Percentiles rank a stretch among this genome's conserved stretches.
These are phyloP conservation scores for Sapria himalayana DNA, from an alignment of 345 rosid genomes.

Conservation along the genomic window DNA sequence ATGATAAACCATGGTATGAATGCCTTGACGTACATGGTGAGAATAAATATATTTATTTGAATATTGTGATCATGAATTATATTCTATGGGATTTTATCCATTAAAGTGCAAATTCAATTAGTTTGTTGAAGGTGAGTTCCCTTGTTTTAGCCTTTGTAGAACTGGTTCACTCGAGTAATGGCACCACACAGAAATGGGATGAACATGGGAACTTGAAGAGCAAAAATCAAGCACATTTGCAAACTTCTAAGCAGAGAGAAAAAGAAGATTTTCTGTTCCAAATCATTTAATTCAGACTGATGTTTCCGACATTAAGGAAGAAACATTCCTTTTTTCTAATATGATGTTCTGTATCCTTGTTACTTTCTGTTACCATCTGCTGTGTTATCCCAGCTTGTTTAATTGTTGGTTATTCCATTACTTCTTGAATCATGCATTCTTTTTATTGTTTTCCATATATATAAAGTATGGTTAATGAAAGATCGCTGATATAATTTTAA, in stretches of 20 bases:
- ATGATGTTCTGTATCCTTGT: constrained; percentile 94
- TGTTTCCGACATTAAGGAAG: constrained; percentile 56
- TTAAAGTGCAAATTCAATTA: too few relatives aligned
- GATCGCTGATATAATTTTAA: too few relatives aligned
- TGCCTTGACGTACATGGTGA: constrained; percentile 89
- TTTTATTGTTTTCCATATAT: too few relatives aligned
- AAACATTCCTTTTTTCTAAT: constrained; percentile 54
- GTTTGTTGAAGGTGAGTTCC: too few relatives aligned
- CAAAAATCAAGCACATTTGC: constrained; percentile 16
- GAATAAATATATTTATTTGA: not conserved
- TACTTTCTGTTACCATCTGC: too few relatives aligned
- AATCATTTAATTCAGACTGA: constrained; percentile 69
- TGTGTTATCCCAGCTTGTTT: too few relatives aligned
- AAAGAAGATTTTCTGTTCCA: constrained; percentile 48
- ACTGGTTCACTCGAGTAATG: constrained; percentile 71
- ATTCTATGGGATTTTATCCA: too few relatives aligned
- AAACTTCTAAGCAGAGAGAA: constrained; percentile 32
- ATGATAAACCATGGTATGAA: constrained; percentile 96
- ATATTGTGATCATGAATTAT: not conserved
- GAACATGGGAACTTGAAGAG: constrained; percentile 23
- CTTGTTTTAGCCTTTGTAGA: constrained; percentile 56
- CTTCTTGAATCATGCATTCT: too few relatives aligned
- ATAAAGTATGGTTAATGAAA: too few relatives aligned
- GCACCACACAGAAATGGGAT: constrained; percentile 54
- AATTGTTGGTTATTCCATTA: too few relatives aligned